Evolutionary conservation across 2,329 filamentous ascomycete genomes (phyloP).

Genomic region (Lasiodiplodia sp.): DNA sequence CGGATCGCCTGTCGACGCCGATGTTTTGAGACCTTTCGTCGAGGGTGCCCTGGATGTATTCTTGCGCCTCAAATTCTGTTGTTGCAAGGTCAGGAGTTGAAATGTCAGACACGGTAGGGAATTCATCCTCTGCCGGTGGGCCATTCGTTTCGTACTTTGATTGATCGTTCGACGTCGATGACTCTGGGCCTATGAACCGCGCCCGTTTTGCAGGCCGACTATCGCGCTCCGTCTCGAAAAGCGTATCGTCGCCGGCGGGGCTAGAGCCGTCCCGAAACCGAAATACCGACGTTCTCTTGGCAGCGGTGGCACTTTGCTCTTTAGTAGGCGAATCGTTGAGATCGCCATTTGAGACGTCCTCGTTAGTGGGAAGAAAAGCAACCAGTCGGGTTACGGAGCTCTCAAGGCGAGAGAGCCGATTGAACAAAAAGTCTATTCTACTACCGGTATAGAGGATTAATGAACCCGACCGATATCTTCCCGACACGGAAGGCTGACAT

Average conservation of each 20-base stretch:
- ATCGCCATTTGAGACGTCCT: too few species aligned
- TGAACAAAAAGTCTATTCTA: constrained; percentile 7
- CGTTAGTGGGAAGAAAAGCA: background rate
- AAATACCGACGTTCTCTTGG: too few species aligned
- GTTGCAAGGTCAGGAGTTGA: constrained; percentile 5
- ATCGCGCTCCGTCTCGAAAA: too few species aligned
- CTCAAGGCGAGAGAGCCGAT: constrained; percentile 18
- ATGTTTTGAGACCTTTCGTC: constrained; percentile 3
- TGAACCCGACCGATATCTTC: background rate
- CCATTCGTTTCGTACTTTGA: background rate
- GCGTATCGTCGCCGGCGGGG: too few species aligned
- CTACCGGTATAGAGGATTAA: too few species aligned
- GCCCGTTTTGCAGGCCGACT: too few species aligned
- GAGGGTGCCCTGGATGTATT: constrained; percentile 19
- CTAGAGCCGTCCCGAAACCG: too few species aligned
- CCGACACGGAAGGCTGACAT: background rate
- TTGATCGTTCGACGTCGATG: too few species aligned
- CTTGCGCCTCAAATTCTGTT: constrained; percentile 12
- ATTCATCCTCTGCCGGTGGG: background rate
- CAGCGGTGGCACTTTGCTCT: background rate
- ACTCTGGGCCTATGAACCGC: too few species aligned
- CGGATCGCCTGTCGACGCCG: constrained; percentile 7
- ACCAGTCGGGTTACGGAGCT: constrained; percentile 21
- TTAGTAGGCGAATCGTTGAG: background rate
- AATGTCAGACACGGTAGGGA: background rate